Evolutionary conservation across 2,329 filamentous ascomycete species (phyloP).

Genomic region (Cadophora gregata): DNA sequence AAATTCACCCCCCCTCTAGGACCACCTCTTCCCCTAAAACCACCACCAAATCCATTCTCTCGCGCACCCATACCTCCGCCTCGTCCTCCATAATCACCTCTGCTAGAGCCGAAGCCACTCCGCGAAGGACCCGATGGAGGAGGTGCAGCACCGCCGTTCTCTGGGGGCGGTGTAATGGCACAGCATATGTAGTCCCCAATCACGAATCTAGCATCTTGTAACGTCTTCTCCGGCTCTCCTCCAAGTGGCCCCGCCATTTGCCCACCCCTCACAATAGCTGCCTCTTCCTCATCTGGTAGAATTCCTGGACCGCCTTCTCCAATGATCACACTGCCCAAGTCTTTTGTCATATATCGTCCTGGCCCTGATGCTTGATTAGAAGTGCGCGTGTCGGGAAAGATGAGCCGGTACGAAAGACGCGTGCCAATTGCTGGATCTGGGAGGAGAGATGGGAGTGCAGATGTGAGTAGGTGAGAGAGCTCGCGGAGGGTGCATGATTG

Average conservation of each 20-base stretch:
- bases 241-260: conserved; percentile 49
- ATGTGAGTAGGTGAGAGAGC: conserved; percentile 77
- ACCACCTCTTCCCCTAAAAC: conserved; percentile 46
- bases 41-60: conserved; percentile 45
- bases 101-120: conserved; percentile 45
- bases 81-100: conserved; percentile 46
- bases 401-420: conserved; percentile 83
- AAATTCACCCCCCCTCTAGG: conserved; percentile 47
- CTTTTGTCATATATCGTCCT: conserved; percentile 75
- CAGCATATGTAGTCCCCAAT: conserved; percentile 89
- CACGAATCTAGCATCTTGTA: conserved; percentile 80
- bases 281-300: conserved; percentile 47
- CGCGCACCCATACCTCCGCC: conserved; percentile 47
- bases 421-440: conserved; percentile 80
- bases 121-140: conserved; percentile 55
- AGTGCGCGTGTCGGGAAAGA: conserved; percentile 71
- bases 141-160: conserved; percentile 76
- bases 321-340: conserved; percentile 83
- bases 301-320: conserved; percentile 60
- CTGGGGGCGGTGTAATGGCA: conserved; percentile 76
- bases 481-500: conserved; percentile 80
- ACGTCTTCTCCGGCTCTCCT: conserved; percentile 72
- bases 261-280: conserved; percentile 41
- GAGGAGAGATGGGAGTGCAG: conserved; percentile 70
- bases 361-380: conserved; percentile 45